These are phyloP conservation scores for Colletotrichum caudatum DNA, from an alignment of 2,329 filamentous ascomycete species.

Conservation along the genomic window DNA sequence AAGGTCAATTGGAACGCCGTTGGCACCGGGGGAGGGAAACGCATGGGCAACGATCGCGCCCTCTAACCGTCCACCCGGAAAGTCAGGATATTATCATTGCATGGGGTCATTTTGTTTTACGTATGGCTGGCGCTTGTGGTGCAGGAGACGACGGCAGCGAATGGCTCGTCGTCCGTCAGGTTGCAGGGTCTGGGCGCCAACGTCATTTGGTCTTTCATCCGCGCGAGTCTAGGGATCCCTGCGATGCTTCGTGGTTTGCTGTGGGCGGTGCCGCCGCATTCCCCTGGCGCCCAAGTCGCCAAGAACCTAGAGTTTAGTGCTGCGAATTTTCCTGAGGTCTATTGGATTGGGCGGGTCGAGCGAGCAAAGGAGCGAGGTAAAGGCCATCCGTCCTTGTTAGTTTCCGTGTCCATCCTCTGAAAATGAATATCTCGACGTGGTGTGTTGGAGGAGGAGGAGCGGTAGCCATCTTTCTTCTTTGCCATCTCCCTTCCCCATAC, in stretches of 20 bases:
- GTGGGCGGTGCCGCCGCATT: constrained; percentile 14
- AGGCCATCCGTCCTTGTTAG: background rate
- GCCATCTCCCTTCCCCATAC: constrained; percentile 27
- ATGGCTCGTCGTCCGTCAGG: background rate
- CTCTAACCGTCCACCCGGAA: constrained; percentile 33
- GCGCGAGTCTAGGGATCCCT: constrained; percentile 23
- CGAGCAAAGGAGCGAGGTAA: constrained; percentile 39
- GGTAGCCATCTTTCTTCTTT: background rate
- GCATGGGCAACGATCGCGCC: constrained; percentile 7
- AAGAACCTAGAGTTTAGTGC: constrained; percentile 7
- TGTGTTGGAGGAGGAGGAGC: background rate
- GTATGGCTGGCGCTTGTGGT: background rate
- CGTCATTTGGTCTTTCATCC: constrained; percentile 32
- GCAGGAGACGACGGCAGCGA: background rate
- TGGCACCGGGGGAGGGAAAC: background rate
- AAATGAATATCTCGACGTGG: background rate
- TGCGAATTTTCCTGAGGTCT: constrained; percentile 24
- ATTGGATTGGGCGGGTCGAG: constrained; percentile 29
- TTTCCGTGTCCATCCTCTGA: background rate
- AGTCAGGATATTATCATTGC: background rate
- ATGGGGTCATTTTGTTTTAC: constrained; percentile 4
- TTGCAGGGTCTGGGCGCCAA: constrained; percentile 25
- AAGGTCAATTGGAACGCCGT: constrained; percentile 10
- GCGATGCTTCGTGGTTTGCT: background rate
- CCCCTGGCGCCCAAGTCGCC: constrained; percentile 6